Conservation (phyloP, 345 rosid genomes). For the Microcos paniculata region DNA sequence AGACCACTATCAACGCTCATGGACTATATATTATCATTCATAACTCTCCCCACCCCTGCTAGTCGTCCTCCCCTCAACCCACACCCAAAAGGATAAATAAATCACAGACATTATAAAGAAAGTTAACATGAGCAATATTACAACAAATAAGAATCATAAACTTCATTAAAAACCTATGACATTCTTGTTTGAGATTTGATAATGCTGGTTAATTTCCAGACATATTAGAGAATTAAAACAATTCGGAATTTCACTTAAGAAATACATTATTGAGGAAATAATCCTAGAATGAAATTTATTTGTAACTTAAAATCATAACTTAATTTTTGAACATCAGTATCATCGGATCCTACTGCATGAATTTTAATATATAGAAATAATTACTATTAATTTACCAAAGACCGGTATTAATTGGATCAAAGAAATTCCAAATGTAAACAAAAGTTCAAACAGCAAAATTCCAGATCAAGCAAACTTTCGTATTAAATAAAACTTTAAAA, state of each 20-base stretch:
- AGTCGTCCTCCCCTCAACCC: too few relatives aligned
- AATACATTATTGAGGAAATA: not conserved
- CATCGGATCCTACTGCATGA: not conserved
- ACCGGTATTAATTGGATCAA: constrained; percentile 7
- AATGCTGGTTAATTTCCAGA: not conserved
- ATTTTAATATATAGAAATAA: not conserved
- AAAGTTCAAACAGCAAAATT: constrained; percentile 1
- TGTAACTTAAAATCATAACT: not conserved
- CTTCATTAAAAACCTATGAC: not conserved
- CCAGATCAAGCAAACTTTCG: constrained; percentile 23
- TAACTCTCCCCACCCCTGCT: not conserved
- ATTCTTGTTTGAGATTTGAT: not conserved
- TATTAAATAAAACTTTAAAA: not conserved
- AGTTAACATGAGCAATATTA: not conserved
- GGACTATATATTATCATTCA: not conserved
- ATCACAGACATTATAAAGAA: not conserved
- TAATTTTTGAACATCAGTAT: not conserved
- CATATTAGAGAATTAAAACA: not conserved
- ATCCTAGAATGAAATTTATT: not conserved
- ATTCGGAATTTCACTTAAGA: not conserved
- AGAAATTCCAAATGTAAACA: constrained; percentile 14
- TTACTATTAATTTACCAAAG: not conserved
- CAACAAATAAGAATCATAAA: not conserved
- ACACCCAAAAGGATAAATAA: not conserved
- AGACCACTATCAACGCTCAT: not conserved